Base-by-base conservation (phyloP, 2,329 filamentous ascomycete species). In the Cordyceps javanica region DNA sequence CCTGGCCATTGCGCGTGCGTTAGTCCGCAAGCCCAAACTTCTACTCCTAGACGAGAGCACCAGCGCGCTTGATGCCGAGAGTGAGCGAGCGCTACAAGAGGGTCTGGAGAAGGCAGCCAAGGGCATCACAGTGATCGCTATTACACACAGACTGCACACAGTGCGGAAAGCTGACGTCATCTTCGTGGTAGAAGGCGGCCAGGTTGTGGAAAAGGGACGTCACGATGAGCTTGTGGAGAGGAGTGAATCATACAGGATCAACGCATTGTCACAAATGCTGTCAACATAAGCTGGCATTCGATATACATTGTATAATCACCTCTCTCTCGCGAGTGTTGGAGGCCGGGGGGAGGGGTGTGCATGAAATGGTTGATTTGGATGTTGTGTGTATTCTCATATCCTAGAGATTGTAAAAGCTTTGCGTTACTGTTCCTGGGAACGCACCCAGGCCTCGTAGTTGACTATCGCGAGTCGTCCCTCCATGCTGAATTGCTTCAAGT, bases 31-130 rank as follows among this genome's bases (percentile, higher is more conserved):
- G 60, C 90, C 90, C 0, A 80, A 86, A 48, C 77, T 95, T 1
- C 71, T 95, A 19, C 81, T 96, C 39, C 77, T 95, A 0, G 91
- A 96, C 65, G 90, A 95, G 75, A 88, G 88, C 30, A 95, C 90
- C 0, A 89, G 85, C 42, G 88, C 87, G 3, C 77, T 96, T 3
- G 90, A 95, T 65, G 82, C 83, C 0, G 85, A 86, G 65, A 87
- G 82, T 51, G 87, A 90, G 52, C 75, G 77, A 6, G 71, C 86
- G 10, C 79, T 95, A 25, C 82, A 89, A 57, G 78, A 87, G 26
- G 86, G 84, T 0, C 73, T 91, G 44, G 83, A 89, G 69, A 76
- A 72, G 59, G 82, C 77, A 0, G 76, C 77, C 2, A 74, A 73
- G 49, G 79, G 69, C 57, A 80, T 81, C 46, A 85, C 81, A 0